A percentile compares a stretch with the other conserved stretches of the same genome.
phyloP scores from a whole-genome alignment of 192 early-diverging fungal genomes.

The Chytriomyces hyalinus region DNA sequence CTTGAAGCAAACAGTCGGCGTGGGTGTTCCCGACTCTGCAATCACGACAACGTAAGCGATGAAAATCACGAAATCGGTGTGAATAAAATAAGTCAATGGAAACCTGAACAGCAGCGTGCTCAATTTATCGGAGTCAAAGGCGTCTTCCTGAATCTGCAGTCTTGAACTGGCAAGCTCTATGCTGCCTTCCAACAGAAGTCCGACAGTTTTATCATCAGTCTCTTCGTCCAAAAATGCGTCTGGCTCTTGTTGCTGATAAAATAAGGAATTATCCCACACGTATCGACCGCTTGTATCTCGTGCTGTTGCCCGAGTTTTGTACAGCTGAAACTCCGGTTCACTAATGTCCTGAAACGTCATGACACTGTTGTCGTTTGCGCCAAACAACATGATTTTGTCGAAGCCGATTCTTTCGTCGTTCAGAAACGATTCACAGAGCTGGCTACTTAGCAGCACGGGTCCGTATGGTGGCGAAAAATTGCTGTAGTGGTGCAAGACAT shows the following conservation, averaged over 20 bases:
- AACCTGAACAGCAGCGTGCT: slow-evolving; percentile 1
- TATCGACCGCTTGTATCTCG: slow-evolving; percentile 81
- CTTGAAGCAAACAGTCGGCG: slow-evolving; percentile 63
- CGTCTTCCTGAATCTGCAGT: background rate
- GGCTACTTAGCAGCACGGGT: slow-evolving; percentile 57
- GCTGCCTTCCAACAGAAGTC: background rate
- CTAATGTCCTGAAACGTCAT: slow-evolving; percentile 38
- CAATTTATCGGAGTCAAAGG: background rate
- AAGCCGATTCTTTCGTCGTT: slow-evolving; percentile 27
- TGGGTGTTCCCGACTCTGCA: slow-evolving; percentile 62
- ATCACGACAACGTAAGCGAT: too few relatives aligned
- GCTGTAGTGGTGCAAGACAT: slow-evolving; percentile 73
- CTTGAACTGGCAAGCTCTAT: background rate
- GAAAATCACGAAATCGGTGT: background rate
- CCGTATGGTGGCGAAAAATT: slow-evolving; percentile 70
- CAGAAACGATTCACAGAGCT: slow-evolving; percentile 45
- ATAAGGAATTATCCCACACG: slow-evolving; percentile 79
- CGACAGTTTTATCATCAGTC: background rate
- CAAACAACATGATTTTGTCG: slow-evolving; percentile 70
- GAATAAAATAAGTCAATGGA: background rate
- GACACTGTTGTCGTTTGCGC: slow-evolving; percentile 73
- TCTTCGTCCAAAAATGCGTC: background rate
- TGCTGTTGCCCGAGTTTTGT: slow-evolving; percentile 66
- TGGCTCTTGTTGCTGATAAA: slow-evolving; percentile 54
- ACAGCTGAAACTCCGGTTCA: slow-evolving; percentile 6